Evolutionary conservation across 176 grass and related monocot species (phyloP).

Genomic region (Carex scoparia): DNA sequence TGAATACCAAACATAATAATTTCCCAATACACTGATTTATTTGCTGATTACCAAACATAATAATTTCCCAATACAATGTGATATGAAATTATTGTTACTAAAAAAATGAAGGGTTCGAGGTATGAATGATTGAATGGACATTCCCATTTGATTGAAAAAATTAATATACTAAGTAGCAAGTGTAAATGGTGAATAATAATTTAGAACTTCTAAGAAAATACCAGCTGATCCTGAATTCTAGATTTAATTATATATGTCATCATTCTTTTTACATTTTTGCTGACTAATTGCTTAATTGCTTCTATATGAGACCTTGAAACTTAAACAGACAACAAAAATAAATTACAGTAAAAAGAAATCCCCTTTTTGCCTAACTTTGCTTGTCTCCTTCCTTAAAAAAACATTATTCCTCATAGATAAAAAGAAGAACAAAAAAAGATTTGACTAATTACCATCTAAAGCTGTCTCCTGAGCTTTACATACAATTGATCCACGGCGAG

Average conservation of each 20-base stretch:
- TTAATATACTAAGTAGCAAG: neutral
- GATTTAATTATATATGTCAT: neutral
- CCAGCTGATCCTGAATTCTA: neutral
- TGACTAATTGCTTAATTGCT: neutral
- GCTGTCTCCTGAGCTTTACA: constrained; percentile 8
- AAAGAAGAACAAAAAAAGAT: neutral
- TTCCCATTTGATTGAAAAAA: neutral
- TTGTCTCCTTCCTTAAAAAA: neutral
- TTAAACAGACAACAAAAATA: neutral
- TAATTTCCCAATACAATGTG: neutral
- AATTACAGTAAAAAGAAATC: neutral
- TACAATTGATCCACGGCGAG: neutral
- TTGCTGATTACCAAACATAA: neutral
- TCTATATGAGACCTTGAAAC: neutral
- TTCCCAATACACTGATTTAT: neutral
- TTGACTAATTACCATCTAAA: neutral
- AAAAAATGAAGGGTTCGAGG: neutral
- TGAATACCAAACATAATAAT: neutral
- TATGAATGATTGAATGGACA: neutral
- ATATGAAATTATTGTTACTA: neutral
- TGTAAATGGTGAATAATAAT: neutral
- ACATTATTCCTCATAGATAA: neutral
- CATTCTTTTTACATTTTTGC: neutral
- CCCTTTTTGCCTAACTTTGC: no score
- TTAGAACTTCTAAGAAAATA: neutral